Base-by-base conservation (phyloP, 805 yeast genomes). In the Saccharomycopsis sp. region DNA sequence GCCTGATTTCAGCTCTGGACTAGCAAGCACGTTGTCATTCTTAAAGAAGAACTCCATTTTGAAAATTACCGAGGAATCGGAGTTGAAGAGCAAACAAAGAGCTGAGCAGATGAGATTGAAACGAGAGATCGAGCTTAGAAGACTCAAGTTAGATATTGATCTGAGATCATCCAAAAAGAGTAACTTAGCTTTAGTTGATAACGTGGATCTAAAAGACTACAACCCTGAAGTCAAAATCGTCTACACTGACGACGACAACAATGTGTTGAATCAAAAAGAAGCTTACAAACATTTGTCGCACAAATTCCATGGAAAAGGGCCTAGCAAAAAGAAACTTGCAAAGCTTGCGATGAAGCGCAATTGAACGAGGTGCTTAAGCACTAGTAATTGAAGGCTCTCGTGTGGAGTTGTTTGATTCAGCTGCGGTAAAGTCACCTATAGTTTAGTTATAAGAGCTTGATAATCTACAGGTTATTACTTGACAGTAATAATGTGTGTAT, bases 231-330 rank as follows among this genome's bases (percentile, higher is more conserved):
- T 82, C 16, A 71, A 71, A 47, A 65, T 82, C 2, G 70, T 70
- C 16, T 81, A 82, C 64, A 74, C 71, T 18, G 84, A 82, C 65
- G 79, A 79, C 48, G 59, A 67, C 1, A 85, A 85, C 1, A 70
- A 73, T 20, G 71, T 71, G 2, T 64, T 82, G n/a, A 66, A 70
- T 53, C 72, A 76, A 7, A 82, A 80, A 64, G 77, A 78, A 60
- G 86, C 87, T 2, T 82, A 74, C 70, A 82, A 82, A 67, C 75
- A 75, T 59, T 67, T 81, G 54, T 79, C 84, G 18, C 84, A 80
- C 58, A 75, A 79, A 64, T 82, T 80, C 65, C 86, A 82, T 65
- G 86, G 85, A 5, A 60, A 62, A 34, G 60, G 53, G 4, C 57
- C 57, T 23, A 58, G 59, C 23, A 60, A 60, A n/a, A 48, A 51